A percentile compares a stretch with the other conserved stretches of the same genome.
phyloP scores from a whole-genome alignment of 1,284 basidiomycete genomes.

The Tremellales sp. region DNA sequence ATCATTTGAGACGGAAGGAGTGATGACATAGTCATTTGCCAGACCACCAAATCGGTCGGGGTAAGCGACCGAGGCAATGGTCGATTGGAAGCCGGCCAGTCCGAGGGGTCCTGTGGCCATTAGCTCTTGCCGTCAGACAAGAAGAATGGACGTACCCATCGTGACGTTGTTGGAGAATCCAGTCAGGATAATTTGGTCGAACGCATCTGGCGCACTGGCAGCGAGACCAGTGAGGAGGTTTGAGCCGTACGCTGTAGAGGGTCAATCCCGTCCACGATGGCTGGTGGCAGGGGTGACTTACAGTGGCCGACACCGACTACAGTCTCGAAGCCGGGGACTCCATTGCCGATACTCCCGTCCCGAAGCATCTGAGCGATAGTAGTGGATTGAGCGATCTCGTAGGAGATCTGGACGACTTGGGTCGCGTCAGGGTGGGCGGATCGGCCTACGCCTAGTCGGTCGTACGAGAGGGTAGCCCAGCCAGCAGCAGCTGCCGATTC shows the following conservation, averaged over 20 bases:
- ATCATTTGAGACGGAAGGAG: slow-evolving; percentile 9
- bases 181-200: slow-evolving; percentile 18
- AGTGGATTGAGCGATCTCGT: slow-evolving; percentile 19
- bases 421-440: slow-evolving; percentile 23
- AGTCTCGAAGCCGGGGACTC: slow-evolving; percentile 9
- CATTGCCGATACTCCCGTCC: slow-evolving; percentile 9
- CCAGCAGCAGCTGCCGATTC: slow-evolving; percentile 22
- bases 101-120: neutral
- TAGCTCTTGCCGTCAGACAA: neutral
- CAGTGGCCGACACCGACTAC: slow-evolving; percentile 23
- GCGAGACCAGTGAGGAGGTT: slow-evolving; percentile 15
- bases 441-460: slow-evolving; percentile 23
- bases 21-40: slow-evolving; percentile 14
- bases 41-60: slow-evolving; percentile 11
- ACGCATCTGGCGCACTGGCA: slow-evolving; percentile 11
- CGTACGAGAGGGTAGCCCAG: slow-evolving; percentile 26
- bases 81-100: slow-evolving; percentile 7
- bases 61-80: slow-evolving; percentile 14
- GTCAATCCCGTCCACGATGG: neutral
- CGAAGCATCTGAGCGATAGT: slow-evolving; percentile 15
- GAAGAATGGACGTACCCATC: slow-evolving; percentile 2
- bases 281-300: neutral
- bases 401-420: slow-evolving; percentile 20
- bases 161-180: slow-evolving; percentile 21
- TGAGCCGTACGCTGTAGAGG: slow-evolving; percentile 17